These are phyloP conservation scores for Primulina huaijiensis DNA, from an alignment of 257 asterid species.

Conservation along the genomic window DNA sequence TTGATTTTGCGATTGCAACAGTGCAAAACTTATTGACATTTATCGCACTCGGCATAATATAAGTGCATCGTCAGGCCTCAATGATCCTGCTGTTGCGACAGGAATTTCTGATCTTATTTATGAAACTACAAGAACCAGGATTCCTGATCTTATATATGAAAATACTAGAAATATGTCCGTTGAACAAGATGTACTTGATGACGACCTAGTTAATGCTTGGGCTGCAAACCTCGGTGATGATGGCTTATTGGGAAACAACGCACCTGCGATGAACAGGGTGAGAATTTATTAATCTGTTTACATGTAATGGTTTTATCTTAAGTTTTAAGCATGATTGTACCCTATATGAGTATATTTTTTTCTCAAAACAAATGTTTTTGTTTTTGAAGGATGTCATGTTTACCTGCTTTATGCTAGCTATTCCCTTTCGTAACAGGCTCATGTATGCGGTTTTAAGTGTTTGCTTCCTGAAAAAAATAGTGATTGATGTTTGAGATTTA, in stretches of 20 bases:
- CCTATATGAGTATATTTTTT: not conserved
- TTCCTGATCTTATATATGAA: slow-evolving; percentile 80
- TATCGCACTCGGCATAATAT: slow-evolving; percentile 97
- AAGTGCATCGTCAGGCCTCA: slow-evolving; percentile 93
- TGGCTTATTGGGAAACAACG: slow-evolving; percentile 50
- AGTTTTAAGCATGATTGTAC: not conserved
- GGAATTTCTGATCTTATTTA: slow-evolving; percentile 97
- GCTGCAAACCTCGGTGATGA: slow-evolving; percentile 97
- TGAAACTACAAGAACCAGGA: slow-evolving; percentile 71
- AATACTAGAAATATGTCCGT: slow-evolving; percentile 53
- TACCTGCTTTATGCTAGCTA: slow-evolving; percentile 12
- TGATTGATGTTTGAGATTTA: no score
- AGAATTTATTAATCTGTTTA: slow-evolving; percentile 23
- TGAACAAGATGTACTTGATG: slow-evolving; percentile 83
- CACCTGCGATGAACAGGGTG: slow-evolving; percentile 99
- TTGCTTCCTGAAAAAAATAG: no score
- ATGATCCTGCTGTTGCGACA: slow-evolving; percentile 93
- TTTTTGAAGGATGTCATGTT: not conserved
- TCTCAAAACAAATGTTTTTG: not conserved
- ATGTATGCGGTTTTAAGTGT: not conserved
- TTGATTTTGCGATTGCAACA: slow-evolving; percentile 38
- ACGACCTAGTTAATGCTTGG: slow-evolving; percentile 98
- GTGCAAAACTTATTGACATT: slow-evolving; percentile 90
- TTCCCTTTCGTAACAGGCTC: slow-evolving; percentile 2
- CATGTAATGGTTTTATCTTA: slow-evolving; percentile 1